Percentiles rank a stretch among this genome's conserved stretches.
phyloP scores from a whole-genome alignment of 2,329 filamentous ascomycete genomes.

The Podosphaera aphanis region DNA sequence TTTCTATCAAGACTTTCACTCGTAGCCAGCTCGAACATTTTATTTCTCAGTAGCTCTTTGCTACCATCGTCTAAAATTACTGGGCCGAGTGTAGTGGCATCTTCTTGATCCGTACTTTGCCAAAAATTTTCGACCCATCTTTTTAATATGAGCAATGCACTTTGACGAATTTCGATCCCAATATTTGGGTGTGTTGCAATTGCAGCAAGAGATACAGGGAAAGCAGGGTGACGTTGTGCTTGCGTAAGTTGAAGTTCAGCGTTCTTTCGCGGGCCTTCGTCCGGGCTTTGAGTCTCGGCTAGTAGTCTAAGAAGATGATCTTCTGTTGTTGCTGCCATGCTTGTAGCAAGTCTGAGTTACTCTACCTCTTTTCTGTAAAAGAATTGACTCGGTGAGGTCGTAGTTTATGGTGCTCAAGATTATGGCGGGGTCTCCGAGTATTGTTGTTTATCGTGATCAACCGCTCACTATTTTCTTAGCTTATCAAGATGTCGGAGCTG shows the following conservation, averaged over 20 bases:
- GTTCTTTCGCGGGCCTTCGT: conserved; percentile 55
- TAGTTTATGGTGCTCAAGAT: too few species aligned
- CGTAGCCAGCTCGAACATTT: conserved; percentile 54
- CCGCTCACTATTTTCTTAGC: too few species aligned
- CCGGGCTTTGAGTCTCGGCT: conserved; percentile 58
- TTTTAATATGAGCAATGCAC: conserved; percentile 57
- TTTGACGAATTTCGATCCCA: conserved; percentile 54
- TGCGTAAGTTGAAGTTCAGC: conserved; percentile 36
- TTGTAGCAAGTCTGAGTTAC: too few species aligned
- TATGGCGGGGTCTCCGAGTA: too few species aligned
- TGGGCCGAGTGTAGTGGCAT: conserved; percentile 15
- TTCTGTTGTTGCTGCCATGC: conserved; percentile 44
- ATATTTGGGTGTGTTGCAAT: conserved; percentile 59
- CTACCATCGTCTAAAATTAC: conserved; percentile 48
- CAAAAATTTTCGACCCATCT: conserved; percentile 69
- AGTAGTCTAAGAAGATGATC: conserved; percentile 77
- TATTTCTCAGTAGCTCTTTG: conserved; percentile 49
- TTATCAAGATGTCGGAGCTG: too few species aligned
- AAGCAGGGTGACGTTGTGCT: conserved; percentile 36
- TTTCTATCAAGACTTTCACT: conserved; percentile 52
- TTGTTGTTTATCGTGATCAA: too few species aligned
- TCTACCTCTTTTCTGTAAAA: too few species aligned
- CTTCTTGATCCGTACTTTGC: conserved; percentile 50
- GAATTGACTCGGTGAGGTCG: too few species aligned
- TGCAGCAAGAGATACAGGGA: conserved; percentile 56